Conservation (phyloP, 2,329 filamentous ascomycete species). For the Paraphaeosphaeria sporulosa region DNA sequence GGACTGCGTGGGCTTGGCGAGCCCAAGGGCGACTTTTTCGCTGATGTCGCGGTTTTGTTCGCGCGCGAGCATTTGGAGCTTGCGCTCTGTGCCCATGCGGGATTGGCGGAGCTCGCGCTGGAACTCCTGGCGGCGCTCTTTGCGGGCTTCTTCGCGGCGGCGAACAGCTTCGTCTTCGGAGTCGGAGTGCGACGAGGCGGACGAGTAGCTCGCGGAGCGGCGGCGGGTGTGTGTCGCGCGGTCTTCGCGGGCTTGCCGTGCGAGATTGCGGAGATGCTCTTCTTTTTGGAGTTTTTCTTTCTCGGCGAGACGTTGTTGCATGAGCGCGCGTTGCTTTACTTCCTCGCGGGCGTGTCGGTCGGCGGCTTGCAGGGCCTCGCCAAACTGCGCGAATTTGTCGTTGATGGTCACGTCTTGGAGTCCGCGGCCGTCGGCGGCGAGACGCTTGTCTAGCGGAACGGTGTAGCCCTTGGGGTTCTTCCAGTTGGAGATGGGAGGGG, state of each 20-base stretch:
- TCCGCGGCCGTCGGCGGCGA: constrained; percentile 91
- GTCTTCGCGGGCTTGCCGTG: constrained; percentile 91
- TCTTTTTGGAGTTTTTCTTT: constrained; percentile 97
- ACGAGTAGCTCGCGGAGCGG: constrained; percentile 51
- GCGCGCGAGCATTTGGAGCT: constrained; percentile 89
- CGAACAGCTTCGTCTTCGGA: constrained; percentile 74
- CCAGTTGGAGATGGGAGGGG: constrained; percentile 94
- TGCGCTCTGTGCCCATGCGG: constrained; percentile 92
- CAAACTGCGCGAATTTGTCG: constrained; percentile 97
- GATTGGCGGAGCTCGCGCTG: constrained; percentile 92
- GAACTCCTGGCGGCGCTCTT: constrained; percentile 80
- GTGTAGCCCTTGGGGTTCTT: constrained; percentile 99
- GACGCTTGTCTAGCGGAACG: constrained; percentile 90
- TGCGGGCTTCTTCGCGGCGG: constrained; percentile 78
- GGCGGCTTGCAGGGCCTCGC: constrained; percentile 91
- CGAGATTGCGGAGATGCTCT: constrained; percentile 84
- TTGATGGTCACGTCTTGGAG: constrained; percentile 95
- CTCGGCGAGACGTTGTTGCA: constrained; percentile 96
- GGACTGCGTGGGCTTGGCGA: constrained; percentile 92
- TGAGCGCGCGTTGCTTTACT: constrained; percentile 86
- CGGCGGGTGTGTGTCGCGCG: constrained; percentile 60
- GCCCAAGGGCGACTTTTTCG: constrained; percentile 91
- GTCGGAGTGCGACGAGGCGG: constrained; percentile 51
- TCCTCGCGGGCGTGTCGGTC: constrained; percentile 95
- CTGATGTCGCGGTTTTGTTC: constrained; percentile 97